Percentiles rank a stretch among this genome's conserved stretches.
phyloP scores from a whole-genome alignment of 2,329 filamentous ascomycete species.

The Aspergillus ustus region DNA sequence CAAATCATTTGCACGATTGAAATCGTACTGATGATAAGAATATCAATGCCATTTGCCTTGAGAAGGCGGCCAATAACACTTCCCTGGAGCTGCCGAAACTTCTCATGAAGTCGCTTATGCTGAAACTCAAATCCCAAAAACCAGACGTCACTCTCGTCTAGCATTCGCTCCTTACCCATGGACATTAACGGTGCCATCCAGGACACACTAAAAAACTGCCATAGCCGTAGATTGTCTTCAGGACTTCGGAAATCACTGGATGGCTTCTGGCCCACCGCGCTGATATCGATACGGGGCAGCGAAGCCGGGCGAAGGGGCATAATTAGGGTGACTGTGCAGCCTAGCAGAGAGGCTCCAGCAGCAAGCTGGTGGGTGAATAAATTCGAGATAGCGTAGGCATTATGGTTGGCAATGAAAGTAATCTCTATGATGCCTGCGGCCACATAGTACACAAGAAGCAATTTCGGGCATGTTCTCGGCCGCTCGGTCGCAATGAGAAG shows the following conservation, averaged over 20 bases:
- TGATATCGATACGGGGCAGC: slow-evolving; percentile 62
- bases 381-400: slow-evolving; percentile 17
- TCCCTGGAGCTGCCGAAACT: slow-evolving; percentile 74
- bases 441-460: slow-evolving; percentile 43
- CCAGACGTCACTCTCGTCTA: slow-evolving; percentile 84
- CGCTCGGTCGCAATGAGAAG: slow-evolving; percentile 44
- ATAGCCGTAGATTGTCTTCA: slow-evolving; percentile 78
- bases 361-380: slow-evolving; percentile 31
- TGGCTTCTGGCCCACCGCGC: slow-evolving; percentile 59
- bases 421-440: slow-evolving; percentile 40
- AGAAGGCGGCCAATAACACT: slow-evolving; percentile 72
- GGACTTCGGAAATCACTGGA: slow-evolving; percentile 68
- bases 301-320: slow-evolving; percentile 72
- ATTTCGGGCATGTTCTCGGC: slow-evolving; percentile 48
- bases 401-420: slow-evolving; percentile 35
- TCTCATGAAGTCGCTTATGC: slow-evolving; percentile 72
- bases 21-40: slow-evolving; percentile 69
- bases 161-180: slow-evolving; percentile 65
- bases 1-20: slow-evolving; percentile 66
- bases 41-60: slow-evolving; percentile 77
- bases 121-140: slow-evolving; percentile 79
- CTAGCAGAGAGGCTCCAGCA: slow-evolving; percentile 50
- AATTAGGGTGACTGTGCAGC: slow-evolving; percentile 60
- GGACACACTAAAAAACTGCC: slow-evolving; percentile 82
- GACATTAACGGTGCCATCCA: slow-evolving; percentile 80